Evolutionary conservation across 805 yeast species (phyloP).

Genomic region (Barnettozyma populi): DNA sequence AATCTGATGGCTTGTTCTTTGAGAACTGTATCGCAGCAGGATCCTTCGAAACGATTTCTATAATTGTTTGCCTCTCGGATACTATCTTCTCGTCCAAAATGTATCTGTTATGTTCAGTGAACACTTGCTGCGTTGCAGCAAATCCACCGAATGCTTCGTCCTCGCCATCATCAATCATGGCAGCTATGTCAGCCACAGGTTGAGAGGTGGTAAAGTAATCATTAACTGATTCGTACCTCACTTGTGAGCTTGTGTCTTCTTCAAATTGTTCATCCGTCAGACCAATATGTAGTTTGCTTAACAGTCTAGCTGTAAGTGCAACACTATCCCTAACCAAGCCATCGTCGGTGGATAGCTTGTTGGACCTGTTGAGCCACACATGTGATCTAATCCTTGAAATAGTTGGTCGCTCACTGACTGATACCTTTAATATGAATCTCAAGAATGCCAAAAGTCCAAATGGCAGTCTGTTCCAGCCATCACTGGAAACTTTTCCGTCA

Average conservation of each 20-base stretch:
- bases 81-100: slow-evolving; percentile 23
- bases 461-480: slow-evolving; percentile 54
- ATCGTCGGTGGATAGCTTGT: slow-evolving; percentile 37
- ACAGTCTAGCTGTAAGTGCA: slow-evolving; percentile 42
- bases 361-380: slow-evolving; percentile 48
- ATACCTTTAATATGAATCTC: slow-evolving; percentile 45
- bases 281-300: slow-evolving; percentile 48
- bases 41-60: slow-evolving; percentile 39
- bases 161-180: slow-evolving; percentile 35
- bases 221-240: slow-evolving; percentile 18
- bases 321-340: slow-evolving; percentile 53
- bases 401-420: slow-evolving; percentile 39
- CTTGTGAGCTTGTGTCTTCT: slow-evolving; percentile 15
- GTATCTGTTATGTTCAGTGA: slow-evolving; percentile 32
- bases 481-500: slow-evolving; percentile 40
- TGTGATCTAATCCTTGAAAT: slow-evolving; percentile 40
- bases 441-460: slow-evolving; percentile 44
- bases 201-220: slow-evolving; percentile 37
- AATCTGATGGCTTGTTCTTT: slow-evolving; percentile 13
- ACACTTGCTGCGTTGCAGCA: slow-evolving; percentile 39
- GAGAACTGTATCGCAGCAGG: slow-evolving; percentile 47
- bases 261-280: slow-evolving; percentile 42
- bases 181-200: slow-evolving; percentile 39
- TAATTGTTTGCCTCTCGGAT: slow-evolving; percentile 27
- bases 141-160: slow-evolving; percentile 12